These are phyloP conservation scores for Hsuehochloa calcarea DNA, from an alignment of 176 grass and related monocot genomes.

Conservation along the genomic window DNA sequence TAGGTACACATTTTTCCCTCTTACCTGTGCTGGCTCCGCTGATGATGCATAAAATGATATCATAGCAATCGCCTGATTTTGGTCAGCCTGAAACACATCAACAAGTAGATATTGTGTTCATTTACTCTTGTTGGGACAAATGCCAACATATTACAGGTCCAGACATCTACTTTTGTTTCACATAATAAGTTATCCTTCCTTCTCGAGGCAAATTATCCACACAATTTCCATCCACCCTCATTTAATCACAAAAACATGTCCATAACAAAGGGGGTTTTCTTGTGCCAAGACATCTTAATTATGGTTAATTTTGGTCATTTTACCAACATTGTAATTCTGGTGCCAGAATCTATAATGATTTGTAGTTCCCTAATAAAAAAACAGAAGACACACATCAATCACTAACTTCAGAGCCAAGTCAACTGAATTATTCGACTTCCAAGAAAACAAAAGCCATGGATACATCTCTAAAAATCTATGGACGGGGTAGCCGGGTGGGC, in stretches of 20 bases:
- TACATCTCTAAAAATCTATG: background rate
- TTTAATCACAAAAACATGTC: background rate
- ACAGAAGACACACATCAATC: background rate
- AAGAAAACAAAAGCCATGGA: background rate
- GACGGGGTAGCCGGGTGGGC: background rate
- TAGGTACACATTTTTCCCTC: conserved; percentile 95
- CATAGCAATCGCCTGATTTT: conserved; percentile 89
- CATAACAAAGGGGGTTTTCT: background rate
- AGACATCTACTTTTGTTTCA: conserved; percentile 5
- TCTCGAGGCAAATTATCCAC: conserved; percentile 5
- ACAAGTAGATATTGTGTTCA: background rate
- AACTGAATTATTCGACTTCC: background rate
- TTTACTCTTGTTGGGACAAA: background rate
- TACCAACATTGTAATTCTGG: background rate
- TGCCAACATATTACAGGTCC: background rate
- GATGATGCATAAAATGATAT: conserved; percentile 88
- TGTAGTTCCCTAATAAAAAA: background rate
- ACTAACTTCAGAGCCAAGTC: background rate
- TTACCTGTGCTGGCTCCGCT: conserved; percentile 87
- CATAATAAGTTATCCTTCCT: background rate
- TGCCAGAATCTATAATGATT: background rate
- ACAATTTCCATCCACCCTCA: background rate
- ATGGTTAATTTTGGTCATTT: background rate
- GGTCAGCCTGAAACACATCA: conserved; percentile 58
- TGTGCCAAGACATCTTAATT: background rate